Evolutionary conservation across 768 basidiomycete genomes (phyloP).

Genomic region (Nidula microcarpa): DNA sequence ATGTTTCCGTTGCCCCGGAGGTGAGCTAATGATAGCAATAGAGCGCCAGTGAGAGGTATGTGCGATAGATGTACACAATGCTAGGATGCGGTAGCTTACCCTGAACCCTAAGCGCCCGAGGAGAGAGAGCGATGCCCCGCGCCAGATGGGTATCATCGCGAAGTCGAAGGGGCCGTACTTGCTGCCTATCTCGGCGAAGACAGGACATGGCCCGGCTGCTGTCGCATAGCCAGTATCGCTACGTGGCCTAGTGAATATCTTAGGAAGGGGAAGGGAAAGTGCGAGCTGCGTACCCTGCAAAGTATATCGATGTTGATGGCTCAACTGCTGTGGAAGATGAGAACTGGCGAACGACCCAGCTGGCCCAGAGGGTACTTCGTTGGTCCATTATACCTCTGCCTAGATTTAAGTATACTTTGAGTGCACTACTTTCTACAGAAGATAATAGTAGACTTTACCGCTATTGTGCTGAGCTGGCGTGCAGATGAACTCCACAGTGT

Average conservation of each 20-base stretch:
- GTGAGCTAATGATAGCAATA: background rate
- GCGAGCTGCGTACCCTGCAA: background rate
- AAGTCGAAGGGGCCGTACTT: background rate
- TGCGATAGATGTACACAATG: background rate
- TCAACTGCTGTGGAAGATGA: background rate
- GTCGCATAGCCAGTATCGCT: background rate
- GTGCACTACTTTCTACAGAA: background rate
- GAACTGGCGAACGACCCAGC: background rate
- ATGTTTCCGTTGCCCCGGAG: background rate
- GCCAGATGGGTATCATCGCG: background rate
- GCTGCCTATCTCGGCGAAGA: background rate
- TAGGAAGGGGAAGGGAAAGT: background rate
- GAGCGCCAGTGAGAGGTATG: background rate
- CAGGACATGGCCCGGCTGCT: background rate
- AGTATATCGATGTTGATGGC: background rate
- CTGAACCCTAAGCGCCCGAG: background rate
- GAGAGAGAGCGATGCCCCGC: background rate
- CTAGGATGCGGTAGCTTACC: background rate
- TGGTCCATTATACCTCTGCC: background rate
- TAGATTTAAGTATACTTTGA: background rate
- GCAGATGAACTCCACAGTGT: background rate
- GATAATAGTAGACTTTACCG: background rate
- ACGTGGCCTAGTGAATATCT: background rate
- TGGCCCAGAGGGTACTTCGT: background rate
- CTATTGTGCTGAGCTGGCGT: background rate